phyloP scores from a whole-genome alignment of 129 eudicot species.

The Solidago caesia region DNA sequence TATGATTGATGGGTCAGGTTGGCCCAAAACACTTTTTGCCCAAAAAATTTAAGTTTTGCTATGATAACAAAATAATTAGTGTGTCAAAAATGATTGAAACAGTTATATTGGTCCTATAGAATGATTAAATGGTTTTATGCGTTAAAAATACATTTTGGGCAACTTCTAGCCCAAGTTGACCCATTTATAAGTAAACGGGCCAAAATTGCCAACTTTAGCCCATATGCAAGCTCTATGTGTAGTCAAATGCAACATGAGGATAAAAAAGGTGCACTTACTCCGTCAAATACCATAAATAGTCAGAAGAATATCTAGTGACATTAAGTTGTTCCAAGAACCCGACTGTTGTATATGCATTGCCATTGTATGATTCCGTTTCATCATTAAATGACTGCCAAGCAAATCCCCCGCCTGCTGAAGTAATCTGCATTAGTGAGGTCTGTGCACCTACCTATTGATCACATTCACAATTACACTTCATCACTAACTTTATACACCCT shows the following conservation, averaged over 20 bases:
- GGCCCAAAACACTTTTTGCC: background rate
- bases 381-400: conserved; percentile 79
- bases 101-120: too few species aligned
- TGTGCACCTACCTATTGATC: conserved; percentile 52
- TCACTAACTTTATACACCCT: background rate
- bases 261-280: conserved; percentile 50
- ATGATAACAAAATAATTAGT: too few species aligned
- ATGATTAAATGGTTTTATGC: too few species aligned
- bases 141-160: too few species aligned
- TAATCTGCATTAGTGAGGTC: conserved; percentile 50
- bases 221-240: background rate
- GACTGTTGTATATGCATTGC: conserved; percentile 35
- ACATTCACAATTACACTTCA: conserved; percentile 20
- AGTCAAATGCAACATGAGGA: background rate
- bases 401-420: conserved; percentile 48
- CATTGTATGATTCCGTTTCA: conserved; percentile 66
- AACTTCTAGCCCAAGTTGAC: background rate
- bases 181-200: background rate
- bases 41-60: background rate
- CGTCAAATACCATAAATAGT: conserved; percentile 93
- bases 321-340: conserved; percentile 78
- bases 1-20: background rate
- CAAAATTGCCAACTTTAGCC: background rate
- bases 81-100: background rate
- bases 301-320: conserved; percentile 79